Base-by-base conservation (phyloP, 1,139 yeast genomes). In the Diutina ranongensis region DNA sequence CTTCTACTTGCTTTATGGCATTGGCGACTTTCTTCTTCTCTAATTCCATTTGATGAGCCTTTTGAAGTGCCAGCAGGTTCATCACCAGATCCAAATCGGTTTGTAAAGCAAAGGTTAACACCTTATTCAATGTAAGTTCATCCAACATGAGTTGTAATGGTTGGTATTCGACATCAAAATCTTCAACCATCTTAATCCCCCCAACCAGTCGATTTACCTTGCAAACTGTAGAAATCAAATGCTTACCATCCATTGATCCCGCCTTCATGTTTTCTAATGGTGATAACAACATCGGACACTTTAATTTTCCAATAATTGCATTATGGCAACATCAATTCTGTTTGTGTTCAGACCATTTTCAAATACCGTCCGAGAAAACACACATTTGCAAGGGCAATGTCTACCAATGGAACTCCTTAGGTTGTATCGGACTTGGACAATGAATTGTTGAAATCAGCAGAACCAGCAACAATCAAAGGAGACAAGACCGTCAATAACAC, bases 161-260 rank as follows among this genome's bases (percentile, higher is more conserved):
- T 46, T 68, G 63, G 5, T 82, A 64, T 31, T 63, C 59, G 32
- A 81, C 64, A 44, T 72, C 74, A 45, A 80, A 71, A 49, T 69
- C 63, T 51, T 75, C 80, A 50, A 81, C 65, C 34, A 81, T 68
- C 51, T 74, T 70, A 49, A 82, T 80, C 1, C 89, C 89, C 41
- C 88, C 89, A 40, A 81, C 74, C 15, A 82, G 74, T 46, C 74
- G 66, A 49, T 75, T 77, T 78, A 80, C 74, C 4, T 74, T 71
- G 89, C 92, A 83, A 34, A 61, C 65, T 7, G 78, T 64, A 7
- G 64, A 61, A 12, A 80, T 59, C 55, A 79, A 51, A 47, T 58
- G 60, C 15, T 44, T 44, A 27, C 35, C 35, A 27, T 31, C 35
- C n/a, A 18, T 22, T 1, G 10, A 16, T 4, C 35, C 27, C 4